phyloP scores from a whole-genome alignment of 768 basidiomycete species.

The Mycena sanguinolenta region DNA sequence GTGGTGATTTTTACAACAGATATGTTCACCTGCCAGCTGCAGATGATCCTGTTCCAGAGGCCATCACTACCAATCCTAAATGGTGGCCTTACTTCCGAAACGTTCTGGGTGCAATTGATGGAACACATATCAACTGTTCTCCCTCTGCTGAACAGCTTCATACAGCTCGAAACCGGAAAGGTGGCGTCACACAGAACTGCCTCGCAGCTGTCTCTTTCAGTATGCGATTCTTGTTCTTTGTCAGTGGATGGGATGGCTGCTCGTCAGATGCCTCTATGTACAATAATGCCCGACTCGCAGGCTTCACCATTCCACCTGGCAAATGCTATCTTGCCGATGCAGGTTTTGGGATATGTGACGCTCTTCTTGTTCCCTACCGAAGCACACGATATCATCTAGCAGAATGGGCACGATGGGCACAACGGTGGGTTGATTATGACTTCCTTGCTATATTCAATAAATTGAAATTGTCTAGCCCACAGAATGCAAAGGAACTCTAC shows the following conservation, averaged over 20 bases:
- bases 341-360: background rate
- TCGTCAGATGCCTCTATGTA: conserved; percentile 51
- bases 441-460: background rate
- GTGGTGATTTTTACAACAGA: conserved; percentile 37
- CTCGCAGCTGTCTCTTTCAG: conserved; percentile 51
- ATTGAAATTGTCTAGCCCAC: too few relatives aligned
- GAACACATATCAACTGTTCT: conserved; percentile 43
- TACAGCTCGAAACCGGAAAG: background rate
- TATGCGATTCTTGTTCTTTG: conserved; percentile 52
- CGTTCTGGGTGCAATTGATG: conserved; percentile 51
- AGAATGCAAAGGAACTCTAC: conserved; percentile 55
- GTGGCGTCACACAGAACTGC: background rate
- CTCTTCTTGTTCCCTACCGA: conserved; percentile 53
- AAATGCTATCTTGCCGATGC: background rate
- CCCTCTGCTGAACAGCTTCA: background rate
- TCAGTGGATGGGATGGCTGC: conserved; percentile 58
- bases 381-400: conserved; percentile 42
- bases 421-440: conserved; percentile 6
- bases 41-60: conserved; percentile 30
- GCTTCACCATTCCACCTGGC: background rate
- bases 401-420: background rate
- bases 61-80: conserved; percentile 43
- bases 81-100: conserved; percentile 49
- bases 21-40: conserved; percentile 39
- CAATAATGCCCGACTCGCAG: background rate